A percentile compares a stretch with the other conserved stretches of the same genome.
phyloP scores from a whole-genome alignment of 148 eudicot species.

The Amaranthus hypochondriacus region DNA sequence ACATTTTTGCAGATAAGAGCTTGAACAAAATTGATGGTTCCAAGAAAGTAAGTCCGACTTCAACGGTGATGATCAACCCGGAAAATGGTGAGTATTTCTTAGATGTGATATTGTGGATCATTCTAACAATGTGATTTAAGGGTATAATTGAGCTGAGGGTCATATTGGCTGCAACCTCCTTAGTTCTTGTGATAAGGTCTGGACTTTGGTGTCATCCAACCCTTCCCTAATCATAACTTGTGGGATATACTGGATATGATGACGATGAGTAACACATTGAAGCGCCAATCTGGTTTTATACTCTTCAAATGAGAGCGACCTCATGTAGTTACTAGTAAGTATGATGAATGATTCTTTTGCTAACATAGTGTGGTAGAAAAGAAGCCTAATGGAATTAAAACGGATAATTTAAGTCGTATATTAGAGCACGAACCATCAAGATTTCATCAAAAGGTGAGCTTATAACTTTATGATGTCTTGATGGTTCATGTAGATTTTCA shows the following conservation, averaged over 20 bases:
- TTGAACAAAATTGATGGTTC: not conserved
- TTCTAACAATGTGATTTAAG: not conserved
- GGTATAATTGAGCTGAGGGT: no score
- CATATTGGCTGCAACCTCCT: no score
- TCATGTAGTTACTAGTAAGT: not conserved
- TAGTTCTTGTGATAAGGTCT: no score
- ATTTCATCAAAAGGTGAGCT: no score
- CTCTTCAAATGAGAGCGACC: not conserved
- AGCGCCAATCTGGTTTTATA: not conserved
- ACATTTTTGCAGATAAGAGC: not conserved
- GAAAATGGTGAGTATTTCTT: not conserved
- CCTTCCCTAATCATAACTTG: no score
- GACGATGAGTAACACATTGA: not conserved
- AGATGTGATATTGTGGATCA: not conserved
- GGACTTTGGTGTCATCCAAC: no score
- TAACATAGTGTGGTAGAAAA: not conserved
- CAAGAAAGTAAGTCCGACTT: not conserved
- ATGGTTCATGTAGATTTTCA: constrained; percentile 4
- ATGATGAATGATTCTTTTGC: not conserved
- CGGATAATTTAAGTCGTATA: not conserved
- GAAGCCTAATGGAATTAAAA: not conserved
- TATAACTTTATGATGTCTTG: no score
- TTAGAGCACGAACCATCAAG: not conserved
- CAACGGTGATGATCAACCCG: not conserved
- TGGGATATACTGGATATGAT: no score